phyloP scores from a whole-genome alignment of 2,329 filamentous ascomycete species.

The Kalaharituber pfeilii region DNA sequence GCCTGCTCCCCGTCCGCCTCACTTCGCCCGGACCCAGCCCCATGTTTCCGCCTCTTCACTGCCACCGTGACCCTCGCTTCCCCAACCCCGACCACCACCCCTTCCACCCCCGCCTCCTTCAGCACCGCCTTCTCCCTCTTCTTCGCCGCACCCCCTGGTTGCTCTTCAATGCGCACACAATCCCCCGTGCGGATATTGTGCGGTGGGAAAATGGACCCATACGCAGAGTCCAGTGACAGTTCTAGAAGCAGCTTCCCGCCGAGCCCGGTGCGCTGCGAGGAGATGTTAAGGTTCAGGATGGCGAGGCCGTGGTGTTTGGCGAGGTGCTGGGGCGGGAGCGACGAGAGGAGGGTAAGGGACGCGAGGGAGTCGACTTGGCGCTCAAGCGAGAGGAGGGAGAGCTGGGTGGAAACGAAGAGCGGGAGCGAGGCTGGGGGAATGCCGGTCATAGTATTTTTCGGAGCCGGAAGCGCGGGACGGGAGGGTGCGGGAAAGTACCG shows the following conservation, averaged over 20 bases:
- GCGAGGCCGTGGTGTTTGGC: constrained; percentile 57
- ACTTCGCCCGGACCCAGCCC: constrained; percentile 31
- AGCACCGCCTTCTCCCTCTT: constrained; percentile 55
- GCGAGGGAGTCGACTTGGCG: constrained; percentile 55
- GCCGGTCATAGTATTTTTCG: too few species aligned
- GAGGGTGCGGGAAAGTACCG: too few species aligned
- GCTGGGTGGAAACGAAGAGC: constrained; percentile 52
- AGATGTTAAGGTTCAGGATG: constrained; percentile 55
- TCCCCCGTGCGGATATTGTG: constrained; percentile 63
- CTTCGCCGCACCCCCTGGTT: constrained; percentile 51
- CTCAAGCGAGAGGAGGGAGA: constrained; percentile 52
- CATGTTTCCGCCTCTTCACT: constrained; percentile 35
- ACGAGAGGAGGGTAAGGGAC: constrained; percentile 48
- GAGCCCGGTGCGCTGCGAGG: constrained; percentile 67
- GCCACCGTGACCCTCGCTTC: constrained; percentile 46
- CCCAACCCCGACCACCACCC: constrained; percentile 51
- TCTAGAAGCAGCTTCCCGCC: constrained; percentile 85
- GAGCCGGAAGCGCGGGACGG: too few species aligned
- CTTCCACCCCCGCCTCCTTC: constrained; percentile 48
- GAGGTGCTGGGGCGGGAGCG: constrained; percentile 49
- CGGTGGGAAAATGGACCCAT: constrained; percentile 44
- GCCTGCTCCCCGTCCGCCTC: constrained; percentile 31
- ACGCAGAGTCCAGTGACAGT: constrained; percentile 53
- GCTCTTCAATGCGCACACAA: constrained; percentile 58
- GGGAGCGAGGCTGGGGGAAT: too few species aligned